A percentile compares a stretch with the other conserved stretches of the same genome.
These are phyloP conservation scores for Phaeoacremonium minimum DNA, from an alignment of 2,329 filamentous ascomycete genomes.

Conservation along the genomic window DNA sequence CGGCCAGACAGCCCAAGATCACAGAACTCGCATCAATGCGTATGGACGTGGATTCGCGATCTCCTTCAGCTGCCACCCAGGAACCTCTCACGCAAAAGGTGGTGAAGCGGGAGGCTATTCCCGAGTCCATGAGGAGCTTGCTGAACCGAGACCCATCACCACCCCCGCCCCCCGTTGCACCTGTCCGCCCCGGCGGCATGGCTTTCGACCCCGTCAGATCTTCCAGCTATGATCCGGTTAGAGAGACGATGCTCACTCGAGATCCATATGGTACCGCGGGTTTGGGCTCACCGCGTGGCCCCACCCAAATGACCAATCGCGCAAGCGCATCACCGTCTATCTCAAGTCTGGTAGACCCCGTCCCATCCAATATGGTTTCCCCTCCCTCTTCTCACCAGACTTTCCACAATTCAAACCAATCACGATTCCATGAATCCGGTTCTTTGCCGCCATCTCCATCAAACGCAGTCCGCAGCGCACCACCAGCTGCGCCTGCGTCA, in stretches of 20 bases:
- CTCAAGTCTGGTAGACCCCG: slow-evolving; percentile 76
- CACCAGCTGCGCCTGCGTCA: slow-evolving; percentile 15
- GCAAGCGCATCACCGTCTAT: slow-evolving; percentile 91
- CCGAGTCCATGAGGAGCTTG: slow-evolving; percentile 51
- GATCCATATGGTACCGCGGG: slow-evolving; percentile 41
- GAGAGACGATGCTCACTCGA: slow-evolving; percentile 55
- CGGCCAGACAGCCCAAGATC: slow-evolving; percentile 31
- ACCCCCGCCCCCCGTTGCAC: slow-evolving; percentile 36
- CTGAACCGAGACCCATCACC: slow-evolving; percentile 49
- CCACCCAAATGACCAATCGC: slow-evolving; percentile 50
- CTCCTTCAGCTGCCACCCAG: slow-evolving; percentile 16
- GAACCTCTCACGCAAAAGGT: slow-evolving; percentile 35
- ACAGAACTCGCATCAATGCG: slow-evolving; percentile 33
- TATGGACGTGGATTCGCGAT: slow-evolving; percentile 23
- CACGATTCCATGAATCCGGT: slow-evolving; percentile 20
- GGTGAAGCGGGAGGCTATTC: slow-evolving; percentile 46
- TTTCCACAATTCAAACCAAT: slow-evolving; percentile 22
- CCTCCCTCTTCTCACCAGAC: slow-evolving; percentile 30
- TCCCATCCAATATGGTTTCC: slow-evolving; percentile 34
- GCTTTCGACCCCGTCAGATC: slow-evolving; percentile 87
- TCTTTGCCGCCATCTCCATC: slow-evolving; percentile 25
- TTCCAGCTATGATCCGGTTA: slow-evolving; percentile 62
- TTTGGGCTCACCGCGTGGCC: slow-evolving; percentile 46
- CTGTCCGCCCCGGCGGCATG: slow-evolving; percentile 65
- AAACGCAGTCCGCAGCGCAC: slow-evolving; percentile 15